Conservation (phyloP, 306 rosid species). For the Dalbergia oliveri region DNA sequence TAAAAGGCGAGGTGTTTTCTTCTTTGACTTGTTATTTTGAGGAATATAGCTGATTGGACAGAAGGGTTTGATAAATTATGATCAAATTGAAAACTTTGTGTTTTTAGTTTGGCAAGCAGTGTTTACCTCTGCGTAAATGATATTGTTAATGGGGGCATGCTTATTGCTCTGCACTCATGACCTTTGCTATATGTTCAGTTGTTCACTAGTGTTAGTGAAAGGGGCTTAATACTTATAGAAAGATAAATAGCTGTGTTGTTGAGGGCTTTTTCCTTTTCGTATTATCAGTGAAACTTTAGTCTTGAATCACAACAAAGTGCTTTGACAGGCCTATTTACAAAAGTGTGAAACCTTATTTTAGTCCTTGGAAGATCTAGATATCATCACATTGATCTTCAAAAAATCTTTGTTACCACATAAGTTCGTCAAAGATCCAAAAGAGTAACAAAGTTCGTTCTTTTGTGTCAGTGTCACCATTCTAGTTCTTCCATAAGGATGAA, state of each 20-base stretch:
- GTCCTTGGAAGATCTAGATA: too few relatives aligned
- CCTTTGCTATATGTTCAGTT: background rate
- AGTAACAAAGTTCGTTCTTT: too few relatives aligned
- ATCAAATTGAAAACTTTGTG: constrained; percentile 25
- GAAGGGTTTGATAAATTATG: constrained; percentile 35
- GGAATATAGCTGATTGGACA: constrained; percentile 10
- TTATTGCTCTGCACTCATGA: background rate
- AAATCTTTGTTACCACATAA: too few relatives aligned
- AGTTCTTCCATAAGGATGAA: too few relatives aligned
- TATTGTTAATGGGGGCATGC: too few relatives aligned
- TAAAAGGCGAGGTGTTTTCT: background rate
- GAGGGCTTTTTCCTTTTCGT: background rate
- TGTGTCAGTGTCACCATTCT: too few relatives aligned
- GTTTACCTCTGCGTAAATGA: background rate
- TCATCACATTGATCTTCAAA: too few relatives aligned
- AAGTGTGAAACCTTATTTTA: too few relatives aligned
- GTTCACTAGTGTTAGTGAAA: background rate
- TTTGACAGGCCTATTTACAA: constrained; percentile 1
- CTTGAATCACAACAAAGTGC: background rate
- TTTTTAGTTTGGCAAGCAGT: constrained; percentile 14
- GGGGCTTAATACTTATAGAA: background rate
- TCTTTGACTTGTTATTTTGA: background rate
- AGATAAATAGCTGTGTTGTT: background rate
- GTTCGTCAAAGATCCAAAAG: too few relatives aligned
- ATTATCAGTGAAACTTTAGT: constrained; percentile 8